Evolutionary conservation across 2,329 filamentous ascomycete species (phyloP).

Genomic region (Ceratocystis variospora): DNA sequence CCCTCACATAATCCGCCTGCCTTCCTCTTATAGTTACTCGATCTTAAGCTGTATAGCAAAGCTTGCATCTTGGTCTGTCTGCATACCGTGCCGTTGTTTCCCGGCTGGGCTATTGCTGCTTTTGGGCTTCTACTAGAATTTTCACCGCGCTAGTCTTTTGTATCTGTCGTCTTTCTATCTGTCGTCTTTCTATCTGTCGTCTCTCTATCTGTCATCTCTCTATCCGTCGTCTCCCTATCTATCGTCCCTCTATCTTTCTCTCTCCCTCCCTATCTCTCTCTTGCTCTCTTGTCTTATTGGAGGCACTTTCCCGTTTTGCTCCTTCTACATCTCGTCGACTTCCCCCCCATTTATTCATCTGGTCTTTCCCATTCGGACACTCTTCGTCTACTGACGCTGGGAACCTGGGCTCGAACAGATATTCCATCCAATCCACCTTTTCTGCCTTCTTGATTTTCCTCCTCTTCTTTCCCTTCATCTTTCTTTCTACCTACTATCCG

Average conservation of each 20-base stretch:
- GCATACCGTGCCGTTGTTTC: background rate
- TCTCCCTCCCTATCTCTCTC: background rate
- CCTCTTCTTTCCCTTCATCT: background rate
- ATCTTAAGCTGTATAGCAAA: background rate
- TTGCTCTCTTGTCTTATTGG: background rate
- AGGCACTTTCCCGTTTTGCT: constrained; percentile 5
- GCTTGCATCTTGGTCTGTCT: background rate
- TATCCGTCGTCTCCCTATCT: background rate
- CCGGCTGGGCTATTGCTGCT: background rate
- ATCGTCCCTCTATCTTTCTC: background rate
- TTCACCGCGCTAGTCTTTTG: background rate
- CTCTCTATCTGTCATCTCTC: background rate
- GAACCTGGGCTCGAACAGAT: background rate
- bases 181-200: background rate
- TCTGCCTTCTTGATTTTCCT: background rate
- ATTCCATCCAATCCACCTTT: background rate
- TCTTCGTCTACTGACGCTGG: background rate
- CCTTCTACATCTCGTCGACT: background rate
- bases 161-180: background rate
- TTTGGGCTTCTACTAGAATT: background rate
- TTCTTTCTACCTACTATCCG: background rate
- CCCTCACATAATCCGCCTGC: background rate
- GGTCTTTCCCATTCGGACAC: background rate
- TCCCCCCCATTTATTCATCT: background rate
- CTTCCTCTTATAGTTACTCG: background rate